Percentiles rank a stretch among this genome's conserved stretches.
These are phyloP conservation scores for Eimeria necatrix DNA, from an alignment of 169 alveolate genomes.

Conservation along the genomic window DNA sequence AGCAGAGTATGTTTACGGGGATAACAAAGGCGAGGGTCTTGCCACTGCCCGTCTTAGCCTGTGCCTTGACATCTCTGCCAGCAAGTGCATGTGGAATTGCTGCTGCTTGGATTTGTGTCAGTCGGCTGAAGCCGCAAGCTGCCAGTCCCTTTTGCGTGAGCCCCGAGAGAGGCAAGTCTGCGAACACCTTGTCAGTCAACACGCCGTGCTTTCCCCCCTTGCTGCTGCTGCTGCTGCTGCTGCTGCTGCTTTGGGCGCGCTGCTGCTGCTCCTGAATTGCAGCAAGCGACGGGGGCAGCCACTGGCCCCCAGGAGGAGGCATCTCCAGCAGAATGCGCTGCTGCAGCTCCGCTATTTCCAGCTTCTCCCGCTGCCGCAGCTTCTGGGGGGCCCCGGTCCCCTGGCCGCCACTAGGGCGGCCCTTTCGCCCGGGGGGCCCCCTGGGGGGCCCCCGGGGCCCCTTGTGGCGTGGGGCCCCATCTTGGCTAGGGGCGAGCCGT, in stretches of 20 bases:
- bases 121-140: slow-evolving; percentile 89
- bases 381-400: slow-evolving; percentile 16
- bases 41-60: slow-evolving; percentile 96
- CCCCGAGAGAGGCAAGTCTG: slow-evolving; percentile 93
- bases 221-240: slow-evolving; percentile 20
- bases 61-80: slow-evolving; percentile 91
- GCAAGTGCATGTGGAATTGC: slow-evolving; percentile 93
- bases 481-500: neutral
- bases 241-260: neutral
- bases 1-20: slow-evolving; percentile 86
- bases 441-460: slow-evolving; percentile 19
- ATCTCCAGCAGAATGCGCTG: slow-evolving; percentile 71
- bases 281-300: slow-evolving; percentile 52
- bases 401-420: neutral
- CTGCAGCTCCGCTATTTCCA: slow-evolving; percentile 73
- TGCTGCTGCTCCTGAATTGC: slow-evolving; percentile 60
- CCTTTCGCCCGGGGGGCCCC: neutral
- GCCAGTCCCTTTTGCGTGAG: slow-evolving; percentile 90
- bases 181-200: slow-evolving; percentile 86
- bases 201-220: slow-evolving; percentile 46
- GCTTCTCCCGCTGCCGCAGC: slow-evolving; percentile 74
- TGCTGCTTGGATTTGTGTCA: slow-evolving; percentile 94
- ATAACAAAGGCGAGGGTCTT: slow-evolving; percentile 95
- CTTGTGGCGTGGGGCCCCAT: slow-evolving; percentile 17
- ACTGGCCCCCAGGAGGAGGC: slow-evolving; percentile 76